Evolutionary conservation across 805 yeast genomes (phyloP).

Genomic region (Candida piceae): DNA sequence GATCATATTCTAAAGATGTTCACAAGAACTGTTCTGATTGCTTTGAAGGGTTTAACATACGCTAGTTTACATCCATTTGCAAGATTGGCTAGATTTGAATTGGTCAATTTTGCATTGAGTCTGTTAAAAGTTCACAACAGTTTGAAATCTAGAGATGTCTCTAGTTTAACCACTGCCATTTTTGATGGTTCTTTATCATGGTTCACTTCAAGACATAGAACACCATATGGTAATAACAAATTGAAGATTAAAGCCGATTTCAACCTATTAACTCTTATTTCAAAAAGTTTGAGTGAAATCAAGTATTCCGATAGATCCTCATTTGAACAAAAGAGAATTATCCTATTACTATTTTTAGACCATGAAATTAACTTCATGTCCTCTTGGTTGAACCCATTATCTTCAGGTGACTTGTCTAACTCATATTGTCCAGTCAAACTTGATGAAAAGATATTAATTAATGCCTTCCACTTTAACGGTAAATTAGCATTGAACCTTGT

Average conservation of each 20-base stretch:
- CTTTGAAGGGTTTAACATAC: constrained; percentile 42
- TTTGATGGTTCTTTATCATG: constrained; percentile 70
- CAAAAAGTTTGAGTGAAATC: constrained; percentile 26
- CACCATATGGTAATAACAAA: constrained; percentile 84
- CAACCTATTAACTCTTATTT: constrained; percentile 50
- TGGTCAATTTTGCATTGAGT: constrained; percentile 63
- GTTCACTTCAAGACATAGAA: constrained; percentile 59
- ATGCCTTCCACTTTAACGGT: constrained; percentile 67
- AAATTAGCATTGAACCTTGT: constrained; percentile 67
- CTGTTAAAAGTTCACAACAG: constrained; percentile 52
- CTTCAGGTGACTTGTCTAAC: constrained; percentile 37
- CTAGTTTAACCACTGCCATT: constrained; percentile 44
- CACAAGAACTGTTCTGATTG: constrained; percentile 52
- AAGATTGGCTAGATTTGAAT: constrained; percentile 66
- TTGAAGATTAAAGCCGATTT: constrained; percentile 67
- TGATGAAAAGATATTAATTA: constrained; percentile 38
- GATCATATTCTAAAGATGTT: constrained; percentile 64
- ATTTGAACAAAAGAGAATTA: constrained; percentile 44
- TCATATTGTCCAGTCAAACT: constrained; percentile 31
- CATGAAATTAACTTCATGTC: constrained; percentile 69
- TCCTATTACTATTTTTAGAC: constrained; percentile 60
- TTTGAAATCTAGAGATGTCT: constrained; percentile 41
- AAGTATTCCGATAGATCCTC: constrained; percentile 16
- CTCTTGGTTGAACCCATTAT: constrained; percentile 72
- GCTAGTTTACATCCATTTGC: constrained; percentile 86